Evolutionary conservation across 345 rosid genomes (phyloP).

Genomic region (Erucastrum elatum): DNA sequence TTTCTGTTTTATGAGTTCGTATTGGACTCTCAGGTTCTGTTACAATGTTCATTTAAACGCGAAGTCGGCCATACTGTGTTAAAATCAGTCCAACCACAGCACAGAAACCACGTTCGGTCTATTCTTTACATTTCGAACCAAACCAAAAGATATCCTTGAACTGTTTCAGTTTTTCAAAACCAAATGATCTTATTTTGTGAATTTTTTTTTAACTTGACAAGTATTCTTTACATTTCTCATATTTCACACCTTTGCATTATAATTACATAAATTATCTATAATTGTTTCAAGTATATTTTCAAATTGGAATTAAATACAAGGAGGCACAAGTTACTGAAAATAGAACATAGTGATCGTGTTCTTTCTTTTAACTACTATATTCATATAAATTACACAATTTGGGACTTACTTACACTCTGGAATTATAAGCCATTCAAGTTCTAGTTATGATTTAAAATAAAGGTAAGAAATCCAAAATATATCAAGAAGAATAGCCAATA

Average conservation of each 20-base stretch:
- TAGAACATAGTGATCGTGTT: not conserved
- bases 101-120: not conserved
- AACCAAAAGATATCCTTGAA: not conserved
- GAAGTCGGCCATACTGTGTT: not conserved
- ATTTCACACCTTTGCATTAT: not conserved
- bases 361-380: too few relatives aligned
- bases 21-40: not conserved
- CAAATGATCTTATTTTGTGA: not conserved
- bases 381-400: not conserved
- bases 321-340: not conserved
- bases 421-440: not conserved
- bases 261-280: not conserved
- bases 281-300: too few relatives aligned
- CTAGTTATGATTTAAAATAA: not conserved
- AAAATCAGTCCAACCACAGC: not conserved
- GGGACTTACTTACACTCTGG: not conserved
- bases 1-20: constrained; percentile 15
- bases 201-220: not conserved
- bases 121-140: not conserved
- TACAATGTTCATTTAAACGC: not conserved
- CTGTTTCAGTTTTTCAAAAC: not conserved
- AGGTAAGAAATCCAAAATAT: not conserved
- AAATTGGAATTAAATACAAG: not conserved
- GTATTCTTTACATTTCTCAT: not conserved
- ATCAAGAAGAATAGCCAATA: not conserved